Base-by-base conservation (phyloP, 2,329 filamentous ascomycete genomes). In the Aspergillus transmontanensis region DNA sequence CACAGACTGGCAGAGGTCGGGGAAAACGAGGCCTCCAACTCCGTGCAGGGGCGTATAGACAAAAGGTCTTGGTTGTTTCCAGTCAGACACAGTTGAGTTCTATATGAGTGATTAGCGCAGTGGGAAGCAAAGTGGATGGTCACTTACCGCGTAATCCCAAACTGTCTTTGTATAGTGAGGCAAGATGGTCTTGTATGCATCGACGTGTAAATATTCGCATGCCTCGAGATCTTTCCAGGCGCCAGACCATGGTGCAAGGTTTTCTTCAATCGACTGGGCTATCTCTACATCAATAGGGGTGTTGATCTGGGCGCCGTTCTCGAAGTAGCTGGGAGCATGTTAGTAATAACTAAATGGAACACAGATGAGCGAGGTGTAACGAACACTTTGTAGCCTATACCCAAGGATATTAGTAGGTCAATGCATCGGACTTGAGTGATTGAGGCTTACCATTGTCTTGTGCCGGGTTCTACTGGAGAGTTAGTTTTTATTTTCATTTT, bases 221-320 rank as follows among this genome's bases (percentile, higher is more conserved):
- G 79, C 64, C 81, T 81, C 83, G 78, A 85, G 30, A 74, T 81
- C 57, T 76, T 77, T 71, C 80, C 80, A 83, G 23, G 78, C 78
- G 43, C 66, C 70, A 28, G 75, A 68, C 76, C 78, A 78, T 4
- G 87, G 86, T 58, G 82, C 79, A 51, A 86, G 72, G 62, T 89
- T 87, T 41, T 81, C 72, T 43, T 81, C 75, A 57, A 90, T 90
- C 3, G 83, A 82, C 41, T 77, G 76, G 5, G 86, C 84, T 60
- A 90, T 90, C 34, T 85, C 83, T 23, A 71, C 77, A 67, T 89
- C 87, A 65, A 86, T 83, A 4, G 87, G 87, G 11, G 86, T 83
- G 59, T 89, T 88, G 66, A 90, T 89, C 72, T 90, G 87, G 69
- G 86, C 87, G 2, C 87, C 87, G 70, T 89, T 89, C 19, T 79